Evolutionary conservation across 306 rosid genomes (phyloP).

Genomic region (Pterocarpus macrocarpus): DNA sequence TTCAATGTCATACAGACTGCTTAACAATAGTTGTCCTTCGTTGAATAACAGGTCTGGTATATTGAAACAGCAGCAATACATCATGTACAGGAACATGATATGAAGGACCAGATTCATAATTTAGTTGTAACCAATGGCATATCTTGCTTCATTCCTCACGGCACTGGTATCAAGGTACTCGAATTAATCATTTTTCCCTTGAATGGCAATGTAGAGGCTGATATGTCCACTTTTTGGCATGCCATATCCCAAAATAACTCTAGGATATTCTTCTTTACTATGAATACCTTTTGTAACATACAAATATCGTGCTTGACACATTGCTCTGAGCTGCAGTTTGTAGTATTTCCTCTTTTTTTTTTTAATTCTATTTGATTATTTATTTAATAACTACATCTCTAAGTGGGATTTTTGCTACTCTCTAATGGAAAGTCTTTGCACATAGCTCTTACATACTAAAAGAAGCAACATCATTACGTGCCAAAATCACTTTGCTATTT

Average conservation of each 20-base stretch:
- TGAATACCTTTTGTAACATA: no score
- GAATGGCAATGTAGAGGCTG: background rate
- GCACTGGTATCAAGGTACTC: slow-evolving; percentile 79
- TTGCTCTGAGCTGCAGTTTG: slow-evolving; percentile 30
- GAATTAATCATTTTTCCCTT: background rate
- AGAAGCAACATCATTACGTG: slow-evolving; percentile 17
- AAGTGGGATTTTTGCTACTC: no score
- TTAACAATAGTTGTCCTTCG: slow-evolving; percentile 33
- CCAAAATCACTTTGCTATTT: slow-evolving; percentile 34
- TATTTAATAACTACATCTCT: no score
- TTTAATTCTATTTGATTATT: slow-evolving; percentile 1
- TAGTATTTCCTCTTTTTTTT: background rate
- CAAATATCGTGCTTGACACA: slow-evolving; percentile 4
- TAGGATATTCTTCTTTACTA: background rate
- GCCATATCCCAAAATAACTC: slow-evolving; percentile 24
- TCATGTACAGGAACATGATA: slow-evolving; percentile 69
- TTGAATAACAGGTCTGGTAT: slow-evolving; percentile 76
- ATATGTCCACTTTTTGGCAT: slow-evolving; percentile 11
- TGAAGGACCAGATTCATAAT: slow-evolving; percentile 89
- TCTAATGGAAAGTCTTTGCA: background rate
- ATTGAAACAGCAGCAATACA: slow-evolving; percentile 61
- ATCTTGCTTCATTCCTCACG: slow-evolving; percentile 80
- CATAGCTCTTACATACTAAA: background rate
- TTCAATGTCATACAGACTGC: slow-evolving; percentile 4
- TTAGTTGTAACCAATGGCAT: slow-evolving; percentile 60